These are phyloP conservation scores for Colletotrichum agaves DNA, from an alignment of 2,329 filamentous ascomycete species.

Conservation along the genomic window DNA sequence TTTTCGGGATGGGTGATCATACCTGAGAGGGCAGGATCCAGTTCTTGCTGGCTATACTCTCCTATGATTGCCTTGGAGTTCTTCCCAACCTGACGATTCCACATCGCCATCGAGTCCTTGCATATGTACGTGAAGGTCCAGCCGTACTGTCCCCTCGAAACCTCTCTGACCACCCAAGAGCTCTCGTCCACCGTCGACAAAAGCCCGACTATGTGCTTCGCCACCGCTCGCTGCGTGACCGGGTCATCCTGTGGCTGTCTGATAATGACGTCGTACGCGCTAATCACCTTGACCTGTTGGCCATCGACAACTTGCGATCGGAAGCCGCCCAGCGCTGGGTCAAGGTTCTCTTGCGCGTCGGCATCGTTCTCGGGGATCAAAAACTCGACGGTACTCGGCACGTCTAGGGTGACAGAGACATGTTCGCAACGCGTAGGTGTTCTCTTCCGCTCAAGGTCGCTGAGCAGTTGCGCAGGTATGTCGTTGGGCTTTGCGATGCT, in stretches of 20 bases:
- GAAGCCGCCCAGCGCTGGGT: slow-evolving; percentile 48
- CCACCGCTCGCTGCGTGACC: slow-evolving; percentile 59
- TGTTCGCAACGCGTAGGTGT: slow-evolving; percentile 62
- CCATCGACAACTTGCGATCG: slow-evolving; percentile 39
- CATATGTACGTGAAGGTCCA: slow-evolving; percentile 67
- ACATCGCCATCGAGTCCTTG: slow-evolving; percentile 62
- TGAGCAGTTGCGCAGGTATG: slow-evolving; percentile 57
- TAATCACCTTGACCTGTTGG: slow-evolving; percentile 52
- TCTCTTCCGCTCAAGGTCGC: slow-evolving; percentile 53
- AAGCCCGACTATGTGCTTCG: slow-evolving; percentile 58
- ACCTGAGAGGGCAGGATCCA: slow-evolving; percentile 59
- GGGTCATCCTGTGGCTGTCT: slow-evolving; percentile 62
- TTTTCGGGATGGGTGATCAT: slow-evolving; percentile 37
- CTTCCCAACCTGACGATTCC: slow-evolving; percentile 60
- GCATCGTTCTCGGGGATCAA: slow-evolving; percentile 51
- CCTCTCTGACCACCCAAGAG: slow-evolving; percentile 58
- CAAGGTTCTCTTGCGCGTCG: slow-evolving; percentile 47
- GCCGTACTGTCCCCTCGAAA: slow-evolving; percentile 57
- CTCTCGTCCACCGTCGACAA: slow-evolving; percentile 60
- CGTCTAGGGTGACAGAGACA: slow-evolving; percentile 57
- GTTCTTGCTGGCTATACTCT: slow-evolving; percentile 60
- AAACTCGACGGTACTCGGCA: slow-evolving; percentile 58
- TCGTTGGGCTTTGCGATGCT: slow-evolving; percentile 56
- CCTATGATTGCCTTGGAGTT: slow-evolving; percentile 55
- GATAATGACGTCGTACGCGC: slow-evolving; percentile 57